Evolutionary conservation across 805 yeast species (phyloP).

Genomic region (Wickerhamiella spandovensis): DNA sequence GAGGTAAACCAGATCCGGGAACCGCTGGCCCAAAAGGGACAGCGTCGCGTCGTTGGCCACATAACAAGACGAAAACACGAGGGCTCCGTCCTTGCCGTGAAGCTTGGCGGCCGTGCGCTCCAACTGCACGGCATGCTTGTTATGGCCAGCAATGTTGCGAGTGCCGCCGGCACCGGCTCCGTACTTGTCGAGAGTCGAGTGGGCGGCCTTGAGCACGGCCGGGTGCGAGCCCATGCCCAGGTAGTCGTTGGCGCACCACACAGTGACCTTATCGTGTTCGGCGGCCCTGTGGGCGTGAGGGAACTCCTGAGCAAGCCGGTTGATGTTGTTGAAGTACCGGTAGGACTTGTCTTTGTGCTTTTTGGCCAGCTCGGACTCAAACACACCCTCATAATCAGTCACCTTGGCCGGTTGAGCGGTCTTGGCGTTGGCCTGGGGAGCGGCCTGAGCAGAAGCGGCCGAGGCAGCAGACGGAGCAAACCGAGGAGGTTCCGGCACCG

Average conservation of each 20-base stretch:
- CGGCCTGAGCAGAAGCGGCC: background rate
- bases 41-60: constrained; percentile 95
- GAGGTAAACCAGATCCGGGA: constrained; percentile 80
- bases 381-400: constrained; percentile 52
- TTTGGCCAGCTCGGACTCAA: constrained; percentile 49
- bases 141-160: constrained; percentile 97
- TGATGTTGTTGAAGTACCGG: constrained; percentile 93
- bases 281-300: constrained; percentile 85
- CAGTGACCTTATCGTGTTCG: constrained; percentile 71
- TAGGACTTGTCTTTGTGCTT: constrained; percentile 85
- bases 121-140: constrained; percentile 71
- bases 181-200: constrained; percentile 64
- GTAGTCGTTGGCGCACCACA: constrained; percentile 98
- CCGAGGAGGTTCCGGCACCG: background rate
- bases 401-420: constrained; percentile 13
- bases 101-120: constrained; percentile 80
- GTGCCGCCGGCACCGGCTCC: constrained; percentile 99
- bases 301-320: constrained; percentile 85
- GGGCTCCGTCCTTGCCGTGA: constrained; percentile 89
- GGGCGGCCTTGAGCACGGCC: constrained; percentile 63
- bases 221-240: constrained; percentile 85
- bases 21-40: constrained; percentile 78
- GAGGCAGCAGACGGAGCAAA: background rate
- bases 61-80: constrained; percentile 89
- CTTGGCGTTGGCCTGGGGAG: constrained; percentile 4